Conservation (phyloP, 2,329 filamentous ascomycete genomes). For the Aaosphaeria arxii region DNA sequence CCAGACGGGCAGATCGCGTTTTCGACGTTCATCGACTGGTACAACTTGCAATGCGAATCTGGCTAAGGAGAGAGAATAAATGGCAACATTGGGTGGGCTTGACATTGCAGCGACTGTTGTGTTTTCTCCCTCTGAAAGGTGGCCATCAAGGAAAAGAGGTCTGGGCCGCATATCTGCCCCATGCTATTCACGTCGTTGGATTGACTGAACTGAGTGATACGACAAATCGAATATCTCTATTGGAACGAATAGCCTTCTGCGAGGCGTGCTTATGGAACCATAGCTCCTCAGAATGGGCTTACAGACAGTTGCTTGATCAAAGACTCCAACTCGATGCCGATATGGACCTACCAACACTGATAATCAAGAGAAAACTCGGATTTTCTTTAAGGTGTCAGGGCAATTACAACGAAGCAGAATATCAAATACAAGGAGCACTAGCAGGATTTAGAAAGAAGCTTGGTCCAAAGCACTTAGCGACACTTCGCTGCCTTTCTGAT, state of each 20-base stretch:
- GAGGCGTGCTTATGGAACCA: conserved; percentile 3
- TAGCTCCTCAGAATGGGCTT: conserved; percentile 1
- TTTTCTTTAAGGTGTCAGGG: neutral
- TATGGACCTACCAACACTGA: neutral
- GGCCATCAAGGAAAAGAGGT: neutral
- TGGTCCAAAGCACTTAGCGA: conserved; percentile 4
- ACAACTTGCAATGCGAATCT: neutral
- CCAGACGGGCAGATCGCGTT: neutral
- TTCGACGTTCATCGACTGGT: conserved; percentile 10
- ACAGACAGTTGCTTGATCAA: conserved; percentile 1
- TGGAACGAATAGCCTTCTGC: conserved; percentile 5
- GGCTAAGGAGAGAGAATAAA: neutral
- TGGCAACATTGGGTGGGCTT: neutral
- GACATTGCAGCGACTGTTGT: neutral
- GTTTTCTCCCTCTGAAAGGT: neutral
- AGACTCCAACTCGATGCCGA: conserved; percentile 4
- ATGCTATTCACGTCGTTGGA: conserved; percentile 5
- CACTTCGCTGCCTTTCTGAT: conserved; percentile 1
- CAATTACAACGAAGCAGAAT: neutral
- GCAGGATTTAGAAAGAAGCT: neutral
- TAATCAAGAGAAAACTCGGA: conserved; percentile 1
- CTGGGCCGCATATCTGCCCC: conserved; percentile 1
- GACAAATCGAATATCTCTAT: conserved; percentile 1
- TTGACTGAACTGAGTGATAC: conserved; percentile 4
- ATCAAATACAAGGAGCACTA: neutral